Evolutionary conservation across 2,329 filamentous ascomycete genomes (phyloP).

Genomic region (Beauveria brongniartii): DNA sequence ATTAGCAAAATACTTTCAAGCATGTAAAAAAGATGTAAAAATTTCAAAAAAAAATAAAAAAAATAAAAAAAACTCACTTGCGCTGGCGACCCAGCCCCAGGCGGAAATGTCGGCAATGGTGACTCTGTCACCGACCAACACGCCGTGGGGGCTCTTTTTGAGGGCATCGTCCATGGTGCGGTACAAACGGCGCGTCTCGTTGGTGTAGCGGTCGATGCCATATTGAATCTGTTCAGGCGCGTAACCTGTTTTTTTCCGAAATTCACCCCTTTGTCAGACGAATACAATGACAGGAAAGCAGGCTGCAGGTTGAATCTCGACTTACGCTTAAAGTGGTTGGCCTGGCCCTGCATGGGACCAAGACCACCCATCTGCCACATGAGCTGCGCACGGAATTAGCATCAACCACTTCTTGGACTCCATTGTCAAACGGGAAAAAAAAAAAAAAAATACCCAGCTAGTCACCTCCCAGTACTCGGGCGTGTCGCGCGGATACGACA

Average conservation of each 20-base stretch:
- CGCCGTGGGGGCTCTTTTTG: constrained; percentile 44
- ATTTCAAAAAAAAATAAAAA: not conserved
- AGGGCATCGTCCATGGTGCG: constrained; percentile 68
- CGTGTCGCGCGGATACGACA: constrained; percentile 66
- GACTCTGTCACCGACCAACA: constrained; percentile 57
- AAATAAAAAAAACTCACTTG: constrained; percentile 27
- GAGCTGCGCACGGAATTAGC: constrained; percentile 27
- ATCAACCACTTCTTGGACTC: not conserved
- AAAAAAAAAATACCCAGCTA: constrained; percentile 52
- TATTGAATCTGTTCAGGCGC: constrained; percentile 78
- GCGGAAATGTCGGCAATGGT: constrained; percentile 74
- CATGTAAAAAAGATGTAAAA: too few relatives aligned
- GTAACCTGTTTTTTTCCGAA: constrained; percentile 41
- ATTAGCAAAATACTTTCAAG: not conserved
- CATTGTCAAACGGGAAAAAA: constrained; percentile 13
- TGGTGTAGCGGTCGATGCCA: constrained; percentile 72
- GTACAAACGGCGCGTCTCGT: constrained; percentile 78
- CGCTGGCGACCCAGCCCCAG: constrained; percentile 66
- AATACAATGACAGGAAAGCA: not conserved
- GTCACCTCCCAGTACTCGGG: constrained; percentile 72
- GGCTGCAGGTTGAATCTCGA: not conserved
- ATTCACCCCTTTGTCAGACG: not conserved
- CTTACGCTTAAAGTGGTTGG: constrained; percentile 71
- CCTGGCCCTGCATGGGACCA: constrained; percentile 73
- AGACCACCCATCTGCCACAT: constrained; percentile 74